Evolutionary conservation across 208 protist species (phyloP).

Genomic region (Trichomonas tenax): DNA sequence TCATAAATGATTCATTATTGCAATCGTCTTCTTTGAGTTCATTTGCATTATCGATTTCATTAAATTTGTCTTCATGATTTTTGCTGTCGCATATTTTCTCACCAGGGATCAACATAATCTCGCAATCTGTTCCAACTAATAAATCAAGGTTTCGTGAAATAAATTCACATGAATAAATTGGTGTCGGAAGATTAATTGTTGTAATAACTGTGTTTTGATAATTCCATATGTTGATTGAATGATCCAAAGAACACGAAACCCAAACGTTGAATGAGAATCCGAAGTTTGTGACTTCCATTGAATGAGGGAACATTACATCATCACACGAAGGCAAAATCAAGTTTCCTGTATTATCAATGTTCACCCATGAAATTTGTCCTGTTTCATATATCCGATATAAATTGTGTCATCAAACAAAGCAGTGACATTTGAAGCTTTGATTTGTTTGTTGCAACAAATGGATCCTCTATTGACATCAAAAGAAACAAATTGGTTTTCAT

Average conservation of each 20-base stretch:
- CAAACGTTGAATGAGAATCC: not conserved
- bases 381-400: not conserved
- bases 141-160: not conserved
- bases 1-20: not conserved
- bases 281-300: not conserved
- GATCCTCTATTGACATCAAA: not conserved
- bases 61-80: not conserved
- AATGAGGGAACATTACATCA: not conserved
- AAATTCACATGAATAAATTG: not conserved
- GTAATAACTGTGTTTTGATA: not conserved
- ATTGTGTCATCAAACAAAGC: not conserved
- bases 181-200: not conserved
- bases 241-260: not conserved
- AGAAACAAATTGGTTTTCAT: not conserved
- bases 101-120: not conserved
- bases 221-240: not conserved
- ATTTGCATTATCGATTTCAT: not conserved
- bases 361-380: not conserved
- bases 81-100: not conserved
- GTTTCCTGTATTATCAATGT: not conserved
- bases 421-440: not conserved
- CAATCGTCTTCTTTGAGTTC: not conserved
- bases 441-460: not conserved
- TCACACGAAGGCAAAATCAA: not conserved
- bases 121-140: not conserved